Evolutionary conservation across 1,284 basidiomycete species (phyloP), one percentile per base, ranked within the genome.

Genomic region (Trichosporon sp.): DNA sequence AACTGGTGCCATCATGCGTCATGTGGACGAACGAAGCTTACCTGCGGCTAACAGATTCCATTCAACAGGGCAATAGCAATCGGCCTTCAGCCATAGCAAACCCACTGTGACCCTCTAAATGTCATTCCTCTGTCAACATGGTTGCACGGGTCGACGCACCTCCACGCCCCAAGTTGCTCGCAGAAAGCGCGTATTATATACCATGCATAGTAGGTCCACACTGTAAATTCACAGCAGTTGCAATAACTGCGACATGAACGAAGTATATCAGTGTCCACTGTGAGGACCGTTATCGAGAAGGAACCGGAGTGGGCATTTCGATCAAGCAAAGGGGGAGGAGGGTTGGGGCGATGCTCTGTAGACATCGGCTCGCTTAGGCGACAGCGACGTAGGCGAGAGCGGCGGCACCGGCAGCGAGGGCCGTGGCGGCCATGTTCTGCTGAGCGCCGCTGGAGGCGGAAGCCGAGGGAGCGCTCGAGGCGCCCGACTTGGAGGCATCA

Each of bases 381-480:
- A 63, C 59, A 37, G 32, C 59, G 32, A 63, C 59, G 59, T 63
- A 63, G 32, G 59, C 59, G 59, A 63, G 59, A 6, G 59, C 59
- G 32, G 59, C 59, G 59, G 59, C 59, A 63, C 59, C 59, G 16
- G 59, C 59, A 12, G 32, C 59, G 16, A 35, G 14, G 16, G 59
- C 59, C 4, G 59, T n/a, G 16, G 16, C 59, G 32, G 59, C 59
- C 59, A 63, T 63, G 59, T 63, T 63, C 59, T 63, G 59, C 59
- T 35, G 59, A 35, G 59, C 59, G 16, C 59, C 31, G 59, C 31
- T 63, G 14, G 12, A 7, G 16, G 14, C 14, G 31, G 31, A 26
- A 16, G 59, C 4, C 32, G 59, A 63, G 7, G 59, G 59, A 35
- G 59, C 31, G 59, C 26, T 32, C 54, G 59, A 35, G 35, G 59